Evolutionary conservation across 2,329 filamentous ascomycete species (phyloP).

Genomic region (Trichoderma sp.): DNA sequence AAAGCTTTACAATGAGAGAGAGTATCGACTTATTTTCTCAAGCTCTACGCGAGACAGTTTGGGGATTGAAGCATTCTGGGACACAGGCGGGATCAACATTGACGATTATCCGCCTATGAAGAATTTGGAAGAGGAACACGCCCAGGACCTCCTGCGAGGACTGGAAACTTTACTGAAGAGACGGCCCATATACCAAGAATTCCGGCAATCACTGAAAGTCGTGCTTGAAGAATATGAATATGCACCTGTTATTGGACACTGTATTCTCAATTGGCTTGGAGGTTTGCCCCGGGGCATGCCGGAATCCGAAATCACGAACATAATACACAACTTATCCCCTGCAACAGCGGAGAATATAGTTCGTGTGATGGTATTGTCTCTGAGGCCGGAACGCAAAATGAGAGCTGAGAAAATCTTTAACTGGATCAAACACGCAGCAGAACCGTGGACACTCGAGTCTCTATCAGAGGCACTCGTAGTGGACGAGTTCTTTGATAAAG

Average conservation of each 20-base stretch:
- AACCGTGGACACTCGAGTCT: not conserved
- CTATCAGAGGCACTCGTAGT: not conserved
- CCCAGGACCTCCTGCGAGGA: not conserved
- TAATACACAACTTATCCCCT: not conserved
- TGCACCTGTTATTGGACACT: not conserved
- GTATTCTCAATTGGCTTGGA: not conserved
- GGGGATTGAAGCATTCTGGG: not conserved
- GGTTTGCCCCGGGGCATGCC: not conserved
- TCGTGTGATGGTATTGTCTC: not conserved
- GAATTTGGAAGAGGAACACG: not conserved
- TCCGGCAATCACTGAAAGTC: not conserved
- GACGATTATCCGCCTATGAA: not conserved
- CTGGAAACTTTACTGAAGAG: not conserved
- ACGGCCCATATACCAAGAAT: not conserved
- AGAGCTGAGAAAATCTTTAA: not conserved
- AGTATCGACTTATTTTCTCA: not conserved
- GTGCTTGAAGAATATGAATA: not conserved
- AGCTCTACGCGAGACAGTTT: not conserved
- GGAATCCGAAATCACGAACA: not conserved
- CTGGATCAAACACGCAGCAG: not conserved
- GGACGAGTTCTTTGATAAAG: not conserved
- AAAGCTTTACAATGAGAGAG: not conserved
- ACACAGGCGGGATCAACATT: not conserved
- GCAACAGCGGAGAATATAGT: not conserved
- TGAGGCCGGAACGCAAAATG: not conserved